These are phyloP conservation scores for Umbelopsis sp. DNA, from an alignment of 192 early-diverging fungal genomes.

Conservation along the genomic window DNA sequence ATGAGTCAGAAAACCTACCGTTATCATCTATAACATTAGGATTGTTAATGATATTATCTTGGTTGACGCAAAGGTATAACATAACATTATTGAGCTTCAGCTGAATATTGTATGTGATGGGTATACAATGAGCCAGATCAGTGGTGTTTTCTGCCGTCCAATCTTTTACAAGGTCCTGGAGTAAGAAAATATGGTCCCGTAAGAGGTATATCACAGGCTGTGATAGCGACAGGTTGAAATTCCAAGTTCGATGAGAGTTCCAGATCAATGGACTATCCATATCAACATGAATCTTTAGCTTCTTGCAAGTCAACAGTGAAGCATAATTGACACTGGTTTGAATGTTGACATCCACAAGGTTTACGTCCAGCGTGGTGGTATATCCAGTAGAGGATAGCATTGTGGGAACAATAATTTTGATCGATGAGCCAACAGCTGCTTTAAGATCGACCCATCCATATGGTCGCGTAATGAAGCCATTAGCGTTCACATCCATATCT, in stretches of 20 bases:
- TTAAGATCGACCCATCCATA: slow-evolving; percentile 78
- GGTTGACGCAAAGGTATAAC: slow-evolving; percentile 71
- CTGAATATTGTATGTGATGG: slow-evolving; percentile 65
- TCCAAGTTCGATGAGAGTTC: slow-evolving; percentile 74
- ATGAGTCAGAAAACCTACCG: slow-evolving; percentile 46
- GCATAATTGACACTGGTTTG: slow-evolving; percentile 74
- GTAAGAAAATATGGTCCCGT: slow-evolving; percentile 72
- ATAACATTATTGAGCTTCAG: slow-evolving; percentile 50
- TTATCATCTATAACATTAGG: slow-evolving; percentile 74
- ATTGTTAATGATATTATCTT: slow-evolving; percentile 77
- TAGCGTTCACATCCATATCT: slow-evolving; percentile 26
- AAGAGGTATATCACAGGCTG: slow-evolving; percentile 62
- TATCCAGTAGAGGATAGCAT: slow-evolving; percentile 56
- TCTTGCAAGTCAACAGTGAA: slow-evolving; percentile 50
- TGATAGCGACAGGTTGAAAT: slow-evolving; percentile 52
- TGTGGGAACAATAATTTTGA: slow-evolving; percentile 66
- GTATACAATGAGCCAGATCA: slow-evolving; percentile 66
- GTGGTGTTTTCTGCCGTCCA: slow-evolving; percentile 58
- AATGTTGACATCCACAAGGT: slow-evolving; percentile 50
- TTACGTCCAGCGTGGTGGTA: slow-evolving; percentile 50
- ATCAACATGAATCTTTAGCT: slow-evolving; percentile 51
- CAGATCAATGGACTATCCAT: slow-evolving; percentile 69
- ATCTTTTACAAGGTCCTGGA: slow-evolving; percentile 76
- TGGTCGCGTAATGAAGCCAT: slow-evolving; percentile 45
- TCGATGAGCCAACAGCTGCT: slow-evolving; percentile 46